phyloP scores from a whole-genome alignment of 1,284 basidiomycete genomes.

The Ustilago bromivora region DNA sequence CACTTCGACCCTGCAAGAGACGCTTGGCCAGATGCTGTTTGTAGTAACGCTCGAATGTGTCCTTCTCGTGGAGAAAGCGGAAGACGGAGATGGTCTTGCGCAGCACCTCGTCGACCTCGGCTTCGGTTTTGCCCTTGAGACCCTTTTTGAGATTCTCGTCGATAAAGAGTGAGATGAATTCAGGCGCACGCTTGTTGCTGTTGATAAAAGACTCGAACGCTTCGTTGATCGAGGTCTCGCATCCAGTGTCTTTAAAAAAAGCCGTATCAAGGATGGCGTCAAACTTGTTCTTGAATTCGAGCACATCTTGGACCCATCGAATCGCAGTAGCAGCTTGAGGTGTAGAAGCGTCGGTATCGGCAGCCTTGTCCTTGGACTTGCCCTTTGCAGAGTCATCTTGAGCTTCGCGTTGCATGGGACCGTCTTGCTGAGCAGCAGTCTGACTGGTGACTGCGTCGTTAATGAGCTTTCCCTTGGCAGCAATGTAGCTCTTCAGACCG shows the following conservation, averaged over 20 bases:
- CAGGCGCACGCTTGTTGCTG: constrained; percentile 85
- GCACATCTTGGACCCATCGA: constrained; percentile 93
- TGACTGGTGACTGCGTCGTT: constrained; percentile 74
- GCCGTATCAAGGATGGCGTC: constrained; percentile 80
- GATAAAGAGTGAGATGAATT: constrained; percentile 96
- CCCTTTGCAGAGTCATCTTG: constrained; percentile 4
- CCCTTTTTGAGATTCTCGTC: constrained; percentile 97
- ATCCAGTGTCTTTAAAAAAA: constrained; percentile 80
- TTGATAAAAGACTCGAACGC: constrained; percentile 95
- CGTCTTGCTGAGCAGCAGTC: constrained; percentile 19
- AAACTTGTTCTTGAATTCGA: constrained; percentile 91
- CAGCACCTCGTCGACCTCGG: constrained; percentile 86
- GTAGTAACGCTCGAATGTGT: constrained; percentile 98
- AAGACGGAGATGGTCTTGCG: constrained; percentile 97
- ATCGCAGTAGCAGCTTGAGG: constrained; percentile 75
- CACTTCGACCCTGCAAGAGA: constrained; percentile 84
- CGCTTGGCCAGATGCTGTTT: constrained; percentile 95
- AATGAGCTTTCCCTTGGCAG: constrained; percentile 82
- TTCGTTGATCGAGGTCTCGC: constrained; percentile 88
- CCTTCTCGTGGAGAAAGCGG: constrained; percentile 93
- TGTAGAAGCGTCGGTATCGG: constrained; percentile 36
- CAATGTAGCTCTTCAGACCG: constrained; percentile 81
- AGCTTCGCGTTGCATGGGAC: constrained; percentile 12
- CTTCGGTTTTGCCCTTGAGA: constrained; percentile 93
- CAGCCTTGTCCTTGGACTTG: constrained; percentile 31